Evolutionary conservation across 208 protist genomes (phyloP).

Genomic region (Zelonia costaricensis): DNA sequence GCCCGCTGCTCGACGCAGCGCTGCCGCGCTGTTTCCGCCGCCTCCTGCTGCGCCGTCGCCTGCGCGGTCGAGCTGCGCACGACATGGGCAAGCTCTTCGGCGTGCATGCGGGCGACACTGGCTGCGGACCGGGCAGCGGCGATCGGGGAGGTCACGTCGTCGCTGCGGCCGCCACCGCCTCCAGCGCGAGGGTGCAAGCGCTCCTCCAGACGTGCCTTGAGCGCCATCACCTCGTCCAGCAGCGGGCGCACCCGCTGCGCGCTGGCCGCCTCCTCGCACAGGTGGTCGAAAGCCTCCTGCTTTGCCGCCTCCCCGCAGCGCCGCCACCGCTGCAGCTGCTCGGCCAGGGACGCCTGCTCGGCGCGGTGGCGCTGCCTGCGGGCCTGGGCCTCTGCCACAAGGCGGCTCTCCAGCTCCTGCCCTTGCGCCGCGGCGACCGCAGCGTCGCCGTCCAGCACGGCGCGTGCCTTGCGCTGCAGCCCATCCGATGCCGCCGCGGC

Average conservation of each 20-base stretch:
- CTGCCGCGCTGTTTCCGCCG: conserved; percentile 15
- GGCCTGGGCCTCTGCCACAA: conserved; percentile 34
- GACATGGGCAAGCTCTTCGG: conserved; percentile 46
- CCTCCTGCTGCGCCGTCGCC: conserved; percentile 24
- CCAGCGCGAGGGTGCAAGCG: conserved; percentile 31
- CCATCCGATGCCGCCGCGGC: conserved; percentile 16
- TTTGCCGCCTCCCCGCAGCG: conserved; percentile 18
- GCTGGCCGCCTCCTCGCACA: conserved; percentile 12
- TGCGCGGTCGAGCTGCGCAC: conserved; percentile 21
- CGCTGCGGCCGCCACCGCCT: no score
- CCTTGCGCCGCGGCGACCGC: conserved; percentile 31
- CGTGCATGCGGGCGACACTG: conserved; percentile 26
- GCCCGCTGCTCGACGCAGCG: conserved; percentile 31
- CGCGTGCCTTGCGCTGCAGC: conserved; percentile 30
- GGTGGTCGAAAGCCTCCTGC: conserved; percentile 7
- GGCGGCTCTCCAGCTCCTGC: conserved; percentile 43
- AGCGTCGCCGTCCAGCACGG: conserved; percentile 39
- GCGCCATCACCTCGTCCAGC: conserved; percentile 19
- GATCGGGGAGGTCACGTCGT: no score
- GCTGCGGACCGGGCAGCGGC: background rate
- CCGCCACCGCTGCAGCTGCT: conserved; percentile 47
- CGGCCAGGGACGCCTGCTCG: conserved; percentile 37
- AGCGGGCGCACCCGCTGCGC: conserved; percentile 5
- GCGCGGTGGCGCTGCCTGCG: conserved; percentile 41
- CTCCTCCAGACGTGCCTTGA: conserved; percentile 27